These are phyloP conservation scores for Daldinia eschscholtzii DNA, from an alignment of 2,329 filamentous ascomycete genomes.

Conservation along the genomic window DNA sequence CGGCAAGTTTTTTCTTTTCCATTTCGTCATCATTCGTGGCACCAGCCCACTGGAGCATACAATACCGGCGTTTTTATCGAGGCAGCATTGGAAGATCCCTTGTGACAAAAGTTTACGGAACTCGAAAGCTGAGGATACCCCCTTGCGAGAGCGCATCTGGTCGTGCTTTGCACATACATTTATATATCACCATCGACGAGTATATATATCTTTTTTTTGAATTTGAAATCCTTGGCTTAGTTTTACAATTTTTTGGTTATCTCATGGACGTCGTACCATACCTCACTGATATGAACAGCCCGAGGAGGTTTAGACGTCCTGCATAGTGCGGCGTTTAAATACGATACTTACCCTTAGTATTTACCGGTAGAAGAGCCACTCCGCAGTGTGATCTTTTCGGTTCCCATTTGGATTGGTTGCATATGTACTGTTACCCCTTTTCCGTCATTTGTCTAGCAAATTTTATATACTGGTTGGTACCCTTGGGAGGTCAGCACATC, in stretches of 20 bases:
- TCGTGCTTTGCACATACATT: conserved; percentile 32
- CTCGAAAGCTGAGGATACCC: conserved; percentile 44
- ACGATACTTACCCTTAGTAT: conserved; percentile 11
- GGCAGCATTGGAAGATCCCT: conserved; percentile 38
- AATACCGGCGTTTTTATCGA: conserved; percentile 43
- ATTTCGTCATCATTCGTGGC: conserved; percentile 35
- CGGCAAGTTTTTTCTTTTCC: conserved; percentile 27
- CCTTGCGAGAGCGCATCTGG: conserved; percentile 37
- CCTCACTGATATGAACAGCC: neutral
- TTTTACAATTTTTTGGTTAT: neutral
- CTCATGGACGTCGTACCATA: neutral
- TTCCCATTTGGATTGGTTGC: conserved; percentile 22
- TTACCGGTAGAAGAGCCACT: conserved; percentile 8
- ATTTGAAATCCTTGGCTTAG: conserved; percentile 32
- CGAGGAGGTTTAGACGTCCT: conserved; percentile 11
- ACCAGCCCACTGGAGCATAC: conserved; percentile 42
- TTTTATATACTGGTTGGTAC: conserved; percentile 21
- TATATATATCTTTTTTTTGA: conserved; percentile 37
- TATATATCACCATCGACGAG: conserved; percentile 33
- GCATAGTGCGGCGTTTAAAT: conserved; percentile 10
- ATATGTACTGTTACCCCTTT: conserved; percentile 29
- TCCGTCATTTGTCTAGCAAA: conserved; percentile 11
- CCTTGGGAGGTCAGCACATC: conserved; percentile 41
- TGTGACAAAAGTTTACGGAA: conserved; percentile 29
- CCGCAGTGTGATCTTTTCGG: neutral